phyloP scores from a whole-genome alignment of 352 stramenopile genomes.

The Phytophthora hibernalis region DNA sequence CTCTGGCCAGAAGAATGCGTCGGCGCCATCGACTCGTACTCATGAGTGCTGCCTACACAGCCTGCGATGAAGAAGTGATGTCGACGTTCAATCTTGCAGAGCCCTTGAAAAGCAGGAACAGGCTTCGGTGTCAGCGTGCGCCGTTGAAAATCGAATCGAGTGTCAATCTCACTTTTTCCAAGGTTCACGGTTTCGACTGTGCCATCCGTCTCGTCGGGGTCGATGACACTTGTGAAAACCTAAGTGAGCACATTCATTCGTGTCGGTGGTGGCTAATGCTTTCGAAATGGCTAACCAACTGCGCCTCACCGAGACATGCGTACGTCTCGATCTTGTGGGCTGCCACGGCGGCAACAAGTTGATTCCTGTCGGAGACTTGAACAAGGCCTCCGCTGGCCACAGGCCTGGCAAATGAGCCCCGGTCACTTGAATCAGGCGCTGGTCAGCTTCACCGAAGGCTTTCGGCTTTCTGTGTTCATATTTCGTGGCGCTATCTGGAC shows the following conservation, averaged over 20 bases:
- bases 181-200: background rate
- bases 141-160: conserved; percentile 7
- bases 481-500: conserved; percentile 39
- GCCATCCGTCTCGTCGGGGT: conserved; percentile 14
- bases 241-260: conserved; percentile 21
- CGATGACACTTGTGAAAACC: background rate
- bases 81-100: background rate
- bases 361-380: conserved; percentile 24
- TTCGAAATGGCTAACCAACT: conserved; percentile 24
- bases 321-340: conserved; percentile 12
- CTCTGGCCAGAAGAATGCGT: conserved; percentile 30
- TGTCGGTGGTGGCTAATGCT: conserved; percentile 8
- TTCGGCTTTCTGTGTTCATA: conserved; percentile 31
- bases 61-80: conserved; percentile 24
- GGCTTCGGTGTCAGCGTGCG: conserved; percentile 13
- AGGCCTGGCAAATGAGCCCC: conserved; percentile 36
- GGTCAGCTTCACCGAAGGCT: conserved; percentile 29
- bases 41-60: background rate
- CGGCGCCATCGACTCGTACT: background rate
- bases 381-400: conserved; percentile 29
- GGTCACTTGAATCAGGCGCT: conserved; percentile 34
- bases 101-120: background rate
- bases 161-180: conserved; percentile 13
- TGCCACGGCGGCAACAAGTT: conserved; percentile 13
- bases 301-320: background rate